These are phyloP conservation scores for Phytopythium chamaehyphon DNA, from an alignment of 352 stramenopile species.

Conservation along the genomic window DNA sequence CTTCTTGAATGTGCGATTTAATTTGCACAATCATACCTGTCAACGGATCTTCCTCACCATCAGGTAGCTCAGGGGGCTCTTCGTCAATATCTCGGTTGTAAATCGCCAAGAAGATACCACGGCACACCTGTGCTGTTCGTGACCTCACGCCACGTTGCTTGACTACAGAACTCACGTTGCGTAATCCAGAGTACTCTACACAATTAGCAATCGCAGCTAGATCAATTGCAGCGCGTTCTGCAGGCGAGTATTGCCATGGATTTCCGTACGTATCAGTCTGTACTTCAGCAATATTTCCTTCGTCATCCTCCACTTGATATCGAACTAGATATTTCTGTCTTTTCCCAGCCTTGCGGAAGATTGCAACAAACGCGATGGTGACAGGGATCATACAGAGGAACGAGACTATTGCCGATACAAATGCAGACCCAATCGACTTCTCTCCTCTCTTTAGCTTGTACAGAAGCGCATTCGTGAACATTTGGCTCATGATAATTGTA, in stretches of 20 bases:
- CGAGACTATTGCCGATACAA: constrained; percentile 55
- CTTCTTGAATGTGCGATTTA: constrained; percentile 38
- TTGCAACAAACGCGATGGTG: constrained; percentile 53
- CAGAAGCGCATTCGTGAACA: constrained; percentile 68
- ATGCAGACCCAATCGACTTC: constrained; percentile 40
- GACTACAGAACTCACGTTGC: constrained; percentile 28
- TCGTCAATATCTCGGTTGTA: constrained; percentile 54
- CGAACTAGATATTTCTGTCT: constrained; percentile 60
- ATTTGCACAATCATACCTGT: constrained; percentile 39
- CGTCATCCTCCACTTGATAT: constrained; percentile 58
- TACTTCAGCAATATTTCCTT: constrained; percentile 54
- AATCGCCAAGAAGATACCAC: constrained; percentile 53
- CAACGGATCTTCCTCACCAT: constrained; percentile 25
- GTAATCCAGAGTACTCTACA: constrained; percentile 27
- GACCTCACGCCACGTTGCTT: constrained; percentile 20
- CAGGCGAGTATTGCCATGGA: constrained; percentile 38
- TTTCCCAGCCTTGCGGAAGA: constrained; percentile 69
- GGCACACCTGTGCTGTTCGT: constrained; percentile 35
- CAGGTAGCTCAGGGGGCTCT: constrained; percentile 18
- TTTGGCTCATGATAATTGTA: constrained; percentile 62
- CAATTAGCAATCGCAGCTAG: constrained; percentile 45
- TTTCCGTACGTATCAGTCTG: constrained; percentile 61
- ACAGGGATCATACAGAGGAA: constrained; percentile 64
- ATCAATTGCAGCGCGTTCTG: constrained; percentile 49
- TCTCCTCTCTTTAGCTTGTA: constrained; percentile 45